phyloP scores from a whole-genome alignment of 768 basidiomycete species.

The Suillus paluster region DNA sequence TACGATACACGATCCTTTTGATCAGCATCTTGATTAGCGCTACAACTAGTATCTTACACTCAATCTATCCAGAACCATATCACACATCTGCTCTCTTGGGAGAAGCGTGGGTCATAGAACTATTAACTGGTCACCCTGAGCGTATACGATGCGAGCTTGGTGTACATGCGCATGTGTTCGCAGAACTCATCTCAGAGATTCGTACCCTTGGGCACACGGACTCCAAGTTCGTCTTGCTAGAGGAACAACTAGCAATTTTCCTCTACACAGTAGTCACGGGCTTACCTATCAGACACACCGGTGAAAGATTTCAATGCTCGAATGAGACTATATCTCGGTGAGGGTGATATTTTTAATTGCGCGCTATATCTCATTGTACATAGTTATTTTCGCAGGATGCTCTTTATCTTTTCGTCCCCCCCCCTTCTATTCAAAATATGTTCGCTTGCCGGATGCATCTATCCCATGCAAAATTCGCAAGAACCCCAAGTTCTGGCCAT shows the following conservation, averaged over 20 bases:
- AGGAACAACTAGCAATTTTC: conserved; percentile 46
- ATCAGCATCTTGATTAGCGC: background rate
- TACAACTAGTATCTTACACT: background rate
- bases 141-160: conserved; percentile 27
- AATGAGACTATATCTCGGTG: conserved; percentile 44
- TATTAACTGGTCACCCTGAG: conserved; percentile 22
- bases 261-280: conserved; percentile 35
- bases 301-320: conserved; percentile 43
- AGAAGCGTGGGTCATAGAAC: conserved; percentile 24
- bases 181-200: conserved; percentile 28
- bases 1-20: background rate
- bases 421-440: background rate
- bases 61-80: background rate
- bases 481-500: conserved; percentile 35
- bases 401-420: background rate
- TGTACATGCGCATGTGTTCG: conserved; percentile 33
- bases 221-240: conserved; percentile 28
- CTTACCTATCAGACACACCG: conserved; percentile 27
- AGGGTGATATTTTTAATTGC: background rate
- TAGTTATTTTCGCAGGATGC: background rate
- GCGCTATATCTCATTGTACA: background rate
- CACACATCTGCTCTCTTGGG: conserved; percentile 28
- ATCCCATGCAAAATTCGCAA: conserved; percentile 16
- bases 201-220: conserved; percentile 20
- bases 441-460: background rate